Conservation (phyloP, 1,284 basidiomycete species). For the Cutaneotrichosporon daszewskae region DNA sequence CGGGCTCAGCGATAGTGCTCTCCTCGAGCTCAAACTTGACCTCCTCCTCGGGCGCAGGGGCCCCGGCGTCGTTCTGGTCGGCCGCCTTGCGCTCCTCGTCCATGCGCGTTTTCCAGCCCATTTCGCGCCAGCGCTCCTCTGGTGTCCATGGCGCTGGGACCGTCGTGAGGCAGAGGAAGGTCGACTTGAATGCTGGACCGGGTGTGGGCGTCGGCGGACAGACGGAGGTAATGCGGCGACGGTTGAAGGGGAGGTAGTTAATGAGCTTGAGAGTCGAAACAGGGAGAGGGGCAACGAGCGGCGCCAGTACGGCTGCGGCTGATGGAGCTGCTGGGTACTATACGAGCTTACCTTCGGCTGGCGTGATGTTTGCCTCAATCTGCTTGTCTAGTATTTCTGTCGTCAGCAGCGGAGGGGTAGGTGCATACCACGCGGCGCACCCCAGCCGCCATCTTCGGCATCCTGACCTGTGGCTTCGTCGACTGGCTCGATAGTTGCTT, state of each 20-base stretch:
- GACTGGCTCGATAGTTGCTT: not conserved
- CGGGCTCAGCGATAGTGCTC: conserved; percentile 21
- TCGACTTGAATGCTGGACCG: conserved; percentile 10
- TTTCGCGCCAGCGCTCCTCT: conserved; percentile 27
- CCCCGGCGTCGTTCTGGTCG: conserved; percentile 3
- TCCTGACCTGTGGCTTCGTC: too few species aligned
- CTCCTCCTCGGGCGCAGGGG: not conserved
- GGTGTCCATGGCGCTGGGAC: conserved; percentile 29
- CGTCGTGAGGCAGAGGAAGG: conserved; percentile 25
- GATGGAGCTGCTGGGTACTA: too few species aligned
- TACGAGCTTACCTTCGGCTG: not conserved
- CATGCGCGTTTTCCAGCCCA: not conserved
- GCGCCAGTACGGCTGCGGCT: conserved; percentile 2
- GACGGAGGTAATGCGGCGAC: conserved; percentile 24
- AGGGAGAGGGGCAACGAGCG: not conserved
- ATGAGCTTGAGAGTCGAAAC: conserved; percentile 5
- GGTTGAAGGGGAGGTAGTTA: conserved; percentile 27
- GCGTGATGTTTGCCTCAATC: not conserved
- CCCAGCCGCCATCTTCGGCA: conserved; percentile 23
- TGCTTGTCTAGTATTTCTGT: not conserved
- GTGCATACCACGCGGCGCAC: conserved; percentile 7
- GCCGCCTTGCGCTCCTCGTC: conserved; percentile 3
- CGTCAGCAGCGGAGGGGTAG: not conserved
- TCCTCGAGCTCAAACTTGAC: conserved; percentile 22
- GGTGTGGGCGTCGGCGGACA: conserved; percentile 5